Percentiles rank a stretch among this genome's conserved stretches.
Evolutionary conservation across 495 filamentous ascomycete species (phyloP).

Genomic region (Neurospora sp.): DNA sequence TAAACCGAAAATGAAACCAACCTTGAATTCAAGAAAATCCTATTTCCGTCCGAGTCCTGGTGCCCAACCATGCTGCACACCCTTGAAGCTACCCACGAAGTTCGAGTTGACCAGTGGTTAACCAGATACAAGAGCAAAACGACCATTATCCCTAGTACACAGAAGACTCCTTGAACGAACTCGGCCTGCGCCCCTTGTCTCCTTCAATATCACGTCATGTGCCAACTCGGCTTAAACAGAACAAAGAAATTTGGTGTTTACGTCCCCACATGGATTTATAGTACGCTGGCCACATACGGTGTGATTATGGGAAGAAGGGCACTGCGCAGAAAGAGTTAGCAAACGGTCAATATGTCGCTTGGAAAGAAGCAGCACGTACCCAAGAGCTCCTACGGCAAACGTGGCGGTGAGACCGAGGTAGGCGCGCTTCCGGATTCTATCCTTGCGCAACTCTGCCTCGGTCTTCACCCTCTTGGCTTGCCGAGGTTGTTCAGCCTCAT

Average conservation of each 20-base stretch:
- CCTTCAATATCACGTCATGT: neutral
- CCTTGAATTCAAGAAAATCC: neutral
- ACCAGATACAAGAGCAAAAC: neutral
- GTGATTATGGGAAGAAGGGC: constrained; percentile 37
- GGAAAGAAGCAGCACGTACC: constrained; percentile 49
- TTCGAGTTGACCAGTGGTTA: neutral
- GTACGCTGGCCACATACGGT: constrained; percentile 43
- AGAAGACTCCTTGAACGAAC: neutral
- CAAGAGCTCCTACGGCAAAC: constrained; percentile 54
- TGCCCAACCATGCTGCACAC: neutral
- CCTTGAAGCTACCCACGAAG: neutral
- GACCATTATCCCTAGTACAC: neutral
- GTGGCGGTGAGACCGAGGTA: constrained; percentile 75
- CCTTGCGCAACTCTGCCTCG: constrained; percentile 65
- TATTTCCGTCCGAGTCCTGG: neutral
- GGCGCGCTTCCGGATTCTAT: constrained; percentile 73
- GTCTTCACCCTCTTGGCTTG: constrained; percentile 66
- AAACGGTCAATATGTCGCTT: neutral
- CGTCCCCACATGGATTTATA: constrained; percentile 13
- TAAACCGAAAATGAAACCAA: constrained; percentile 7
- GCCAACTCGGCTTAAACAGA: neutral
- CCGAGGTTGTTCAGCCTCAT: constrained; percentile 34
- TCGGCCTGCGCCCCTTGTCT: neutral
- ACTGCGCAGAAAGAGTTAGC: constrained; percentile 15
- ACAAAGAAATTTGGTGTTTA: neutral